A percentile compares a stretch with the other conserved stretches of the same genome.
Evolutionary conservation across 2,329 filamentous ascomycete genomes (phyloP).

Genomic region (Hypoxylon sp.): DNA sequence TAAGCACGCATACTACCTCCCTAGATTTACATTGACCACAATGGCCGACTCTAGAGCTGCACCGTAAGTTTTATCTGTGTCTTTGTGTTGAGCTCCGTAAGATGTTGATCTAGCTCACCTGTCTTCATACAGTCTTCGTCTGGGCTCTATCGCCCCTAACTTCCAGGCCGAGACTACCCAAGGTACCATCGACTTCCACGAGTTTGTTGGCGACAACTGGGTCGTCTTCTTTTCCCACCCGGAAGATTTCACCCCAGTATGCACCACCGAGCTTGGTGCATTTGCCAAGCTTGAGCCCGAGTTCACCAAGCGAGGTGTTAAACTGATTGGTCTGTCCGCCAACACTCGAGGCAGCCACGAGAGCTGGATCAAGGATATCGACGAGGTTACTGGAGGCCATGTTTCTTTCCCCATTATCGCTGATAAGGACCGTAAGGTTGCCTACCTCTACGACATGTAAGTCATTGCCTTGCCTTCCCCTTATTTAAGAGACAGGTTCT

Average conservation of each 20-base stretch:
- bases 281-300: constrained; percentile 91
- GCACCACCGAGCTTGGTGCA: constrained; percentile 94
- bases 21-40: constrained; percentile 28
- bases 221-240: constrained; percentile 88
- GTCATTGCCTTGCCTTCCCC: constrained; percentile 45
- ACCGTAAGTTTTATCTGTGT: constrained; percentile 49
- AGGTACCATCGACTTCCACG: constrained; percentile 85
- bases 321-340: constrained; percentile 91
- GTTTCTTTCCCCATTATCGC: constrained; percentile 85
- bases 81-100: not conserved
- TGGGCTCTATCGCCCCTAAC: constrained; percentile 80
- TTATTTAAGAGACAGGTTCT: not conserved
- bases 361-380: constrained; percentile 91
- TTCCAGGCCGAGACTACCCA: constrained; percentile 86
- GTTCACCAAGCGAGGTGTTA: constrained; percentile 87
- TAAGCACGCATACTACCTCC: not conserved
- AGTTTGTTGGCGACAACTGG: constrained; percentile 85
- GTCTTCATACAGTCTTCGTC: constrained; percentile 66
- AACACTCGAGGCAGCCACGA: constrained; percentile 88
- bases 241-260: constrained; percentile 93
- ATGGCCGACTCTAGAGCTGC: constrained; percentile 52
- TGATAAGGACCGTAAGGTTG: constrained; percentile 82
- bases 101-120: constrained; percentile 7
- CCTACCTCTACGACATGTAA: constrained; percentile 84
- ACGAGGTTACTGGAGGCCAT: constrained; percentile 79